Evolutionary conservation across 176 grass and related monocot species (phyloP), one percentile per base, ranked within the genome.

Genomic region (Hordeum marinum): DNA sequence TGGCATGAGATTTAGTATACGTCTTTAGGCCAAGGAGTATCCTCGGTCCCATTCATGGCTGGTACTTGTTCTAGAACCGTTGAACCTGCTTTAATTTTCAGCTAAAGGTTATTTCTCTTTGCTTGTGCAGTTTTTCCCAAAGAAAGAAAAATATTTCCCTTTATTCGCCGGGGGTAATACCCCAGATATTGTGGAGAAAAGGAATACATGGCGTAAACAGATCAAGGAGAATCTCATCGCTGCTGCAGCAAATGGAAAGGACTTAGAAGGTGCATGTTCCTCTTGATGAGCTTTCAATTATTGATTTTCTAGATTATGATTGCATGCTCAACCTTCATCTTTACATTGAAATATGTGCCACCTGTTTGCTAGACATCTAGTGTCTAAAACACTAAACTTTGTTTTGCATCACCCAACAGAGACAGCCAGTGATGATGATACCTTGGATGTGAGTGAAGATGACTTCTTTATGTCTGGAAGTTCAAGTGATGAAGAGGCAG

Each of bases 401-500:
- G 18, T 83, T 76, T 8, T 81, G 48, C 65, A 55, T 79, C 21
- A 52, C 40, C 72, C 62, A 87, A 76, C 93, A 99, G 97, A 96
- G 86, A 99, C 94, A 72, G 92, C 90, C 82, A 96, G 94, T 5
- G 94, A 99, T 80, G 97, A 96, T 63, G 97, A 99, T 89, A 84
- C 75, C 39, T 84, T 99, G 89, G 97, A 99, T 85, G 81, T 90
- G 71, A 99, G 94, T 91, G 94, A 88, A 32, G 97, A 99, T 45
- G 97, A 96, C 66, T 99, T 99, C 86, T 99, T 99, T 78, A 88
- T 96, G 92, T 92, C 93, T 60, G 94, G 90, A 68, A 99, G 94
- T 80, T 99, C 97, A 88, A 99, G 97, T 69, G 94, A 99, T 87
- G 97, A 99, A 82, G 97, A 99, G 79, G 96, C 96, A 79, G 96